A percentile compares a stretch with the other conserved stretches of the same genome.
phyloP scores from a whole-genome alignment of 352 stramenopile genomes.

The Globisporangium orthogonon region DNA sequence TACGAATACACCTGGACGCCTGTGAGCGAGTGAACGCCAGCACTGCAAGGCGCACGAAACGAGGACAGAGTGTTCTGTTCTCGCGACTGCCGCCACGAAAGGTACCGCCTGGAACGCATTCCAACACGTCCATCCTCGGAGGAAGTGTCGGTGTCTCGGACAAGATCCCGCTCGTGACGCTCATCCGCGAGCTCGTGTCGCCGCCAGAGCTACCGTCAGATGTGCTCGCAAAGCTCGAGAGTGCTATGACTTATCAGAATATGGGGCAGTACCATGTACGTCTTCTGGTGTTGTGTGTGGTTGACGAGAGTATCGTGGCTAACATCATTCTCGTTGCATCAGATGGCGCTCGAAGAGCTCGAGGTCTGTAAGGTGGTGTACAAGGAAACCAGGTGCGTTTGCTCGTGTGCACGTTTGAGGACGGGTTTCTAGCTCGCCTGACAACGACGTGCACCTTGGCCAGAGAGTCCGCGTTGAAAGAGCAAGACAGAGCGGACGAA shows the following conservation, averaged over 20 bases:
- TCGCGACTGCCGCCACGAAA: conserved; percentile 27
- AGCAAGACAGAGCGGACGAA: conserved; percentile 6
- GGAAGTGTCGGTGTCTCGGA: conserved; percentile 7
- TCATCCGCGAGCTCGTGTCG: conserved; percentile 54
- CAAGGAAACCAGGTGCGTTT: conserved; percentile 20
- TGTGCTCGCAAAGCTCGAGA: conserved; percentile 43
- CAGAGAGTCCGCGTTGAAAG: background rate
- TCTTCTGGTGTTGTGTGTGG: background rate
- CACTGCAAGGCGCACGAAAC: conserved; percentile 12
- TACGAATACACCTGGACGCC: conserved; percentile 20
- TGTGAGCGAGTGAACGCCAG: conserved; percentile 10
- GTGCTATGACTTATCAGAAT: conserved; percentile 61
- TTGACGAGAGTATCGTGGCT: background rate
- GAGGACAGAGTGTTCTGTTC: conserved; percentile 27
- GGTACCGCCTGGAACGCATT: background rate
- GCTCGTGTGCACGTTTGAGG: background rate
- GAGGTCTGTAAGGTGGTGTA: conserved; percentile 36
- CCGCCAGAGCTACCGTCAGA: conserved; percentile 31
- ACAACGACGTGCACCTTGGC: background rate
- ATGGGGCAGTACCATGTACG: conserved; percentile 51
- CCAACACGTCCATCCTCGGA: background rate
- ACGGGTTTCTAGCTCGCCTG: background rate
- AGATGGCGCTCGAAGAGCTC: conserved; percentile 57
- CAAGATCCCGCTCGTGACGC: conserved; percentile 31
- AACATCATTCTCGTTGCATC: background rate